Evolutionary conservation across 768 basidiomycete genomes (phyloP).

Genomic region (Phaeotremella fagi): DNA sequence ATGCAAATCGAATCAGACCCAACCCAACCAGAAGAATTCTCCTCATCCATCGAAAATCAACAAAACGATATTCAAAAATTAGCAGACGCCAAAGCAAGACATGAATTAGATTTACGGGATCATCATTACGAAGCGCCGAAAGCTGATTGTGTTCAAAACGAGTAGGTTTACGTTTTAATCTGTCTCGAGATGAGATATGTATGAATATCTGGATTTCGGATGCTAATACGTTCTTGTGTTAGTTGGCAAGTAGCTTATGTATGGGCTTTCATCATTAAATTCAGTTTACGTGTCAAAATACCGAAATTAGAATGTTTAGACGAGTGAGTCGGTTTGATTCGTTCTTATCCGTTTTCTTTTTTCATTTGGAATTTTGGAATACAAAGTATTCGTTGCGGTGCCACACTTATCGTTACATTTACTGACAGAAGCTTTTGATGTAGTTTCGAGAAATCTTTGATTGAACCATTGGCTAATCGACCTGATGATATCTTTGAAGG

Average conservation of each 20-base stretch:
- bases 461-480: slow-evolving; percentile 36
- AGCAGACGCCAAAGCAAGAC: slow-evolving; percentile 21
- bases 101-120: slow-evolving; percentile 28
- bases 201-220: no score
- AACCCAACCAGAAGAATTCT: no score
- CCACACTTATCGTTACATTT: not conserved
- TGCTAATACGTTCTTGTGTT: no score
- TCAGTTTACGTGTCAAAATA: slow-evolving; percentile 20
- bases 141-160: slow-evolving; percentile 20
- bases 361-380: no score
- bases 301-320: slow-evolving; percentile 24
- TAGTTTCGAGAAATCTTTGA: slow-evolving; percentile 33
- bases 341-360: not conserved
- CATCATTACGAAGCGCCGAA: slow-evolving; percentile 26
- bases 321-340: slow-evolving; percentile 23
- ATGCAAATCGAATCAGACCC: no score
- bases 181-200: no score
- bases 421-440: not conserved
- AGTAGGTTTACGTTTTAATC: no score
- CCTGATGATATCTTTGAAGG: slow-evolving; percentile 40
- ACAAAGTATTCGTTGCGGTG: no score
- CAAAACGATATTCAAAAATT: not conserved
- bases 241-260: slow-evolving; percentile 42
- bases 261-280: slow-evolving; percentile 40
- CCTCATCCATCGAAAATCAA: not conserved